Percentiles rank a stretch among this genome's conserved stretches.
These are phyloP conservation scores for Pythium chondricola DNA, from an alignment of 352 stramenopile species.

Conservation along the genomic window DNA sequence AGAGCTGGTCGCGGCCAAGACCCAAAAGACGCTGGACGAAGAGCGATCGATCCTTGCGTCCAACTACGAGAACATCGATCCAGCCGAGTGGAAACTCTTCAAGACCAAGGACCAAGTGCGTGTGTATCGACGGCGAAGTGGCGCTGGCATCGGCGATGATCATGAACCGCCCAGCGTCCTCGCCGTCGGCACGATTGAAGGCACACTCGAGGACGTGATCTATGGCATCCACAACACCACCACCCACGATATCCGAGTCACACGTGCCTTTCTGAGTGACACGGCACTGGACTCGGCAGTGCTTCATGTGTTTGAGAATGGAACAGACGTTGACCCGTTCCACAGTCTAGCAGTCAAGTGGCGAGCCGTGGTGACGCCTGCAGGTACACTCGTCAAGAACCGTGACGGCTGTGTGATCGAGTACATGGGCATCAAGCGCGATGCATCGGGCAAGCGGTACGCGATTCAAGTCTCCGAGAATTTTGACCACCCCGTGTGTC, in stretches of 20 bases:
- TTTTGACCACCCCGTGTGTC: conserved; percentile 21
- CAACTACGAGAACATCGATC: conserved; percentile 9
- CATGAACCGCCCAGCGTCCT: conserved; percentile 19
- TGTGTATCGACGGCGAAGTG: conserved; percentile 4
- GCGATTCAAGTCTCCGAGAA: conserved; percentile 31
- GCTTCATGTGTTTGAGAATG: conserved; percentile 34
- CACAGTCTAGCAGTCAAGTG: conserved; percentile 19
- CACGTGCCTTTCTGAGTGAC: conserved; percentile 16
- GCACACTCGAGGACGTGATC: conserved; percentile 58
- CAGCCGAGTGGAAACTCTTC: conserved; percentile 11
- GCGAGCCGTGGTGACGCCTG: conserved; percentile 10
- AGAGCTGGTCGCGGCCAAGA: conserved; percentile 5
- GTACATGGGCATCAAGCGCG: conserved; percentile 29
- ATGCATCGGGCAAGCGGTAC: conserved; percentile 31
- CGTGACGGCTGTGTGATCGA: conserved; percentile 49
- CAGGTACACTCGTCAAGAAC: conserved; percentile 15
- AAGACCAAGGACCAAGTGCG: conserved; percentile 11
- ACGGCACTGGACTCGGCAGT: conserved; percentile 20
- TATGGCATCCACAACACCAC: conserved; percentile 38
- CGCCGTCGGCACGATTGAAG: conserved; percentile 40
- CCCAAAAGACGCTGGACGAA: conserved; percentile 8
- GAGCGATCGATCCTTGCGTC: conserved; percentile 11
- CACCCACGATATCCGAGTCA: conserved; percentile 30
- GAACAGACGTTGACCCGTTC: conserved; percentile 21
- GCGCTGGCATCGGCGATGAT: neutral